Base-by-base conservation (phyloP, 306 rosid genomes). In the Astragalus membranaceus region DNA sequence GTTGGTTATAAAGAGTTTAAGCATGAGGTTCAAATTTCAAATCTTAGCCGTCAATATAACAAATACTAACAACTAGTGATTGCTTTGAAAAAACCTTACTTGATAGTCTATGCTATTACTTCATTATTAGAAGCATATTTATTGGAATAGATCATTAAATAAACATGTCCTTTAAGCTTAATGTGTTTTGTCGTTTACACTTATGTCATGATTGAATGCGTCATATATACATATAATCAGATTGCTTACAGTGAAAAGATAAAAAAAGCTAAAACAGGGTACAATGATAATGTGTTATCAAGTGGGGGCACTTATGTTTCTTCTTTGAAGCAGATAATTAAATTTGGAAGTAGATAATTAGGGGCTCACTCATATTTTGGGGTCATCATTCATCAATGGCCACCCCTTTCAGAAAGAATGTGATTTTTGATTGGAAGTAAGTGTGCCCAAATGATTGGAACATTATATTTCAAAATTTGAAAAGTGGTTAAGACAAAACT, bases 401-500 rank as follows among this genome's bases (percentile, higher is more conserved):
- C 47, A 73, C 56, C 69, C 69, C 80, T 77, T 70, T 78, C 44
- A 74, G 67, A 79, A 69, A 65, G 80, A 79, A 51, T 48, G 72
- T 50, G 67, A 77, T 59, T 73, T 73, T 73, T 68, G 81, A 75
- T 81, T 78, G 77, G 60, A 88, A 73, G 54, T 69, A 47, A 46
- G 55, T 74, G 79, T 39, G 81, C 12, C 73, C 63, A 87, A 87
- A 85, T 88, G 85, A 91, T 88, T 88, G 88, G 88, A 81, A 80
- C 86, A 82, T 87, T 75, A 87, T 82, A 70, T 80, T 78, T 39
- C 53, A 79, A 67, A 53, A 73, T 63, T 72, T 32, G 75, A 67
- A 83, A 78, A 75, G 74, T 50, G 33, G 64, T 51, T 58, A 82
- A 39, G 79, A 79, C 67, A 75, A 65, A 65, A 58, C 37, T n/a